Conservation (phyloP, 768 basidiomycete genomes). For the Trametes coccinea region DNA sequence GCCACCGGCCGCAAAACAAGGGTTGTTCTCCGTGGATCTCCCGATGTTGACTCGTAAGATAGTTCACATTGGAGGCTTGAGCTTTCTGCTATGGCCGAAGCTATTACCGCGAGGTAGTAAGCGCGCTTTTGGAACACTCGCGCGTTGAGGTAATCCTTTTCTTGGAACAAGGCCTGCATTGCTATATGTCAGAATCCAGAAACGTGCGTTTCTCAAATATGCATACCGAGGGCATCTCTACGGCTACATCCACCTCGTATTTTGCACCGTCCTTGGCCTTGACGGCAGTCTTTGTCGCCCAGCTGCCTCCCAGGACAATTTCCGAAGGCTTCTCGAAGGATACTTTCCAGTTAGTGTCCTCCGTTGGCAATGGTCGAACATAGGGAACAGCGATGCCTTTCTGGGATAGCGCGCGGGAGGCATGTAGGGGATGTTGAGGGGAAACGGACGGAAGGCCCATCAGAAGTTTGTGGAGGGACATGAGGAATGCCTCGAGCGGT, state of each 20-base stretch:
- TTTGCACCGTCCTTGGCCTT: slow-evolving; percentile 64
- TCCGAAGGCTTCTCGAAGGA: slow-evolving; percentile 77
- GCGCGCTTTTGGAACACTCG: slow-evolving; percentile 92
- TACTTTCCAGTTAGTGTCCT: slow-evolving; percentile 88
- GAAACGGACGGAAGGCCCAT: slow-evolving; percentile 55
- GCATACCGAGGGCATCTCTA: slow-evolving; percentile 83
- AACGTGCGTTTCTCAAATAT: neutral
- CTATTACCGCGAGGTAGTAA: slow-evolving; percentile 83
- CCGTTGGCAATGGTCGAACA: slow-evolving; percentile 64
- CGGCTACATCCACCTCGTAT: slow-evolving; percentile 76
- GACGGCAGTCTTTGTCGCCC: slow-evolving; percentile 76
- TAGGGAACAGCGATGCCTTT: slow-evolving; percentile 67
- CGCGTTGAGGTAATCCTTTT: slow-evolving; percentile 89
- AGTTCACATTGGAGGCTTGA: slow-evolving; percentile 56
- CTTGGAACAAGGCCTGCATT: slow-evolving; percentile 76
- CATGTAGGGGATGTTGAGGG: slow-evolving; percentile 67
- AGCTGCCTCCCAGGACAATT: slow-evolving; percentile 80
- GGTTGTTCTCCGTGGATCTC: slow-evolving; percentile 66
- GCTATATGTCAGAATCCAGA: neutral
- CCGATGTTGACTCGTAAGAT: slow-evolving; percentile 55
- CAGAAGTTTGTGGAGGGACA: slow-evolving; percentile 66
- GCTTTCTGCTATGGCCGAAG: slow-evolving; percentile 54
- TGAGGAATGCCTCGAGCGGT: slow-evolving; percentile 69
- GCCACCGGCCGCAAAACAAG: slow-evolving; percentile 65
- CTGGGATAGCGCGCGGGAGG: slow-evolving; percentile 53